Conservation (phyloP, 1,284 basidiomycete species). For the Lignosus rhinocerotis region DNA sequence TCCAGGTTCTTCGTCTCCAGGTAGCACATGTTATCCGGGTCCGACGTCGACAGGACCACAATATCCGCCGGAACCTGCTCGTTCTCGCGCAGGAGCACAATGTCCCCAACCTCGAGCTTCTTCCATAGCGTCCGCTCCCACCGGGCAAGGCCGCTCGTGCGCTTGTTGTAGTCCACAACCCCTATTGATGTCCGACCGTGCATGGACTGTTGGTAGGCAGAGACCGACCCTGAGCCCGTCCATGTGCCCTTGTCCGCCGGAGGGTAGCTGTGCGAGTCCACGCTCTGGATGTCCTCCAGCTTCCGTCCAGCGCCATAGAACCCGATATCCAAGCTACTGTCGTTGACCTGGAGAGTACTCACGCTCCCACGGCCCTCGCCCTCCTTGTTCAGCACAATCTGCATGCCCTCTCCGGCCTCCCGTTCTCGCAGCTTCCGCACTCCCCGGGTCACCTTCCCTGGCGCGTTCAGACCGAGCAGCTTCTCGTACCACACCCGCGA, state of each 20-base stretch:
- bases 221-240: slow-evolving; percentile 30
- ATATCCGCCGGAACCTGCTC: slow-evolving; percentile 97
- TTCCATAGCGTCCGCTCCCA: slow-evolving; percentile 99
- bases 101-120: slow-evolving; percentile 96
- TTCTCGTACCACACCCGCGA: slow-evolving; percentile 76
- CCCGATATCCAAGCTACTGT: slow-evolving; percentile 44
- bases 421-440: slow-evolving; percentile 83
- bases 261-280: slow-evolving; percentile 68
- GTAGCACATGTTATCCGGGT: slow-evolving; percentile 83
- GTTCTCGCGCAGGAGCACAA: slow-evolving; percentile 88
- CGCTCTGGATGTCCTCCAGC: slow-evolving; percentile 67
- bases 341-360: slow-evolving; percentile 37
- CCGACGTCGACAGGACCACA: slow-evolving; percentile 85
- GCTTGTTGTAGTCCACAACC: slow-evolving; percentile 78
- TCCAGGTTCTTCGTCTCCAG: slow-evolving; percentile 96
- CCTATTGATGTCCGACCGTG: slow-evolving; percentile 58
- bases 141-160: slow-evolving; percentile 68
- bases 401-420: slow-evolving; percentile 70
- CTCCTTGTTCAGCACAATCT: slow-evolving; percentile 62
- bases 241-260: slow-evolving; percentile 33
- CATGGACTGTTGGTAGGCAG: slow-evolving; percentile 55
- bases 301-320: slow-evolving; percentile 43
- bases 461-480: slow-evolving; percentile 64
- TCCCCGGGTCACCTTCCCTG: slow-evolving; percentile 80
- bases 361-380: slow-evolving; percentile 41